phyloP scores from a whole-genome alignment of 352 stramenopile genomes.

The Phytophthora pluvialis region DNA sequence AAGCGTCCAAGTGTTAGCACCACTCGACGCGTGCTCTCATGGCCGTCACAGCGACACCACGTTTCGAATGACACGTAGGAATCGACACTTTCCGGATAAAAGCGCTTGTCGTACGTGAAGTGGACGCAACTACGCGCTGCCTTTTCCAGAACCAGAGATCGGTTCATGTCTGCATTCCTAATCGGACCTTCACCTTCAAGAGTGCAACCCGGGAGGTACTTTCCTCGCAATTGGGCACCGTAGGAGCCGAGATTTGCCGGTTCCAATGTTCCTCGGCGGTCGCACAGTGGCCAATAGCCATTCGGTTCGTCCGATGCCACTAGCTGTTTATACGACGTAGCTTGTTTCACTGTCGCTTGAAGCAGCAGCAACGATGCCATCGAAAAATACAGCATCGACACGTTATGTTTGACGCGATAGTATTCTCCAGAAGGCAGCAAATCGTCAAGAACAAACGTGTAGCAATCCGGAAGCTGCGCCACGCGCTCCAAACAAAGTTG shows the following conservation, averaged over 20 bases:
- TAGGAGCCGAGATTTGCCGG: constrained; percentile 77
- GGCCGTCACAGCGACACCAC: constrained; percentile 78
- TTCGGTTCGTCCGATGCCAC: constrained; percentile 66
- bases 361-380: constrained; percentile 86
- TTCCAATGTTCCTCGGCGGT: constrained; percentile 72
- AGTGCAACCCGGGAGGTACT: constrained; percentile 64
- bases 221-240: constrained; percentile 50
- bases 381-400: constrained; percentile 88
- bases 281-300: constrained; percentile 90
- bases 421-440: constrained; percentile 37
- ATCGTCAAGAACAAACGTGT: constrained; percentile 83
- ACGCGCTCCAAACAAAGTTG: constrained; percentile 51
- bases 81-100: constrained; percentile 48
- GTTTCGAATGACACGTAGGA: constrained; percentile 73
- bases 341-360: constrained; percentile 76
- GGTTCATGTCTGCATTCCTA: constrained; percentile 84
- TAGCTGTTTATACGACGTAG: constrained; percentile 82
- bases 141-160: constrained; percentile 66
- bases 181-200: constrained; percentile 83
- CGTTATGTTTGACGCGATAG: constrained; percentile 85
- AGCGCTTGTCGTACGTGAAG: constrained; percentile 48
- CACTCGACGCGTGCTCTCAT: constrained; percentile 71
- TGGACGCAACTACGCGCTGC: constrained; percentile 59
- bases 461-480: constrained; percentile 58
- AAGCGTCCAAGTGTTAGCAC: constrained; percentile 81